Evolutionary conservation across 208 protist species (phyloP).

Genomic region (Leishmania amazonensis): DNA sequence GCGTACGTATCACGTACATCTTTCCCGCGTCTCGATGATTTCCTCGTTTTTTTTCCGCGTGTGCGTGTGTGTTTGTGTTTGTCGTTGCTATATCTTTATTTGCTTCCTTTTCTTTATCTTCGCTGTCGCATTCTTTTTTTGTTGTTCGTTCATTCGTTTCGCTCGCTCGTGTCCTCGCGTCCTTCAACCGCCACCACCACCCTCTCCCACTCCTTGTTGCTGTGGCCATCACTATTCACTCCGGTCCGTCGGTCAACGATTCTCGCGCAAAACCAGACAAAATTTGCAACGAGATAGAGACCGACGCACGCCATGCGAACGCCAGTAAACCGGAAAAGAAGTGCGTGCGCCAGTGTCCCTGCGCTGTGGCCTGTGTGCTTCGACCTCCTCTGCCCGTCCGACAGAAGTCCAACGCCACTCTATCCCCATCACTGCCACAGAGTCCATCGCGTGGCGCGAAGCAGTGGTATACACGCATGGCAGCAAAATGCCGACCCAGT

Average conservation of each 20-base stretch:
- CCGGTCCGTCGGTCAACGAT: neutral
- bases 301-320: neutral
- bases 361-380: neutral
- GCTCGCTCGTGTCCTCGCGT: neutral
- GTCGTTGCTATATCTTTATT: neutral
- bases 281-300: neutral
- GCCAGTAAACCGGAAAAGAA: neutral
- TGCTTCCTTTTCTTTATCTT: neutral
- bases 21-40: neutral
- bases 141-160: neutral
- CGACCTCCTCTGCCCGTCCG: neutral
- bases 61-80: neutral
- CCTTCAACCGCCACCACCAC: conserved; percentile 5
- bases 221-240: too few species aligned
- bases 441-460: neutral
- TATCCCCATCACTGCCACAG: neutral
- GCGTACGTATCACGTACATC: neutral
- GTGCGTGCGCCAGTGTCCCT: neutral
- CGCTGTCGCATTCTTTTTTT: neutral
- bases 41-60: neutral
- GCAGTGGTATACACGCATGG: neutral
- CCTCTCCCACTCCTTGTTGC: neutral
- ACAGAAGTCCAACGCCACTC: neutral
- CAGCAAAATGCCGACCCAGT: neutral
- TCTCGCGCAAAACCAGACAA: neutral